These are phyloP conservation scores for Daldinia childiae DNA, from an alignment of 495 filamentous ascomycete genomes.

Conservation along the genomic window DNA sequence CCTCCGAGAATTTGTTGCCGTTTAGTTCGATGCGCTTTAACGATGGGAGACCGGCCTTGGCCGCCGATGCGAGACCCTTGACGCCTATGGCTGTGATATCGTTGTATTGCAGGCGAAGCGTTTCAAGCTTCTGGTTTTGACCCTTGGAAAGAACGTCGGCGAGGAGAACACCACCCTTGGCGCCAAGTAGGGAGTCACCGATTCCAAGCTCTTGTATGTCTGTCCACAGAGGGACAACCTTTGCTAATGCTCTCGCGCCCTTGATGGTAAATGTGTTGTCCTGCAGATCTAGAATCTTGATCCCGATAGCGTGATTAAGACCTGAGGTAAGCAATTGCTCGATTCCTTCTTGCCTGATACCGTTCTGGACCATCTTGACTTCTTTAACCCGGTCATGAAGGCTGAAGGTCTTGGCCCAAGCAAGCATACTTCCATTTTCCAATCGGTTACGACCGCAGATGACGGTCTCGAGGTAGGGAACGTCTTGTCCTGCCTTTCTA, in stretches of 20 bases:
- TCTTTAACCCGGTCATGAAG: constrained; percentile 81
- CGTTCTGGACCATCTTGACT: constrained; percentile 98
- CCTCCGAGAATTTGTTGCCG: constrained; percentile 92
- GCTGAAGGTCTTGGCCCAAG: constrained; percentile 87
- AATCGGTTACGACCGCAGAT: constrained; percentile 95
- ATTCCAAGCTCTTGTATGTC: constrained; percentile 84
- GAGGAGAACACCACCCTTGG: constrained; percentile 79
- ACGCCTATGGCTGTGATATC: constrained; percentile 83
- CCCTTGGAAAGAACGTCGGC: constrained; percentile 76
- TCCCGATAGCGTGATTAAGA: constrained; percentile 68
- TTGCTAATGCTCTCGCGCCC: constrained; percentile 81
- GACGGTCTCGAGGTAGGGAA: constrained; percentile 87
- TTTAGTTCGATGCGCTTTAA: constrained; percentile 90
- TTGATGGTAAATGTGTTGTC: constrained; percentile 94
- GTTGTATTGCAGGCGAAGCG: constrained; percentile 89
- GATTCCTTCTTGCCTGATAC: constrained; percentile 94
- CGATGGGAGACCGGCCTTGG: constrained; percentile 70
- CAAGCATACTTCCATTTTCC: constrained; percentile 94
- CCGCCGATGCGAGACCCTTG: constrained; percentile 71
- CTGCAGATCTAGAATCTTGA: constrained; percentile 87
- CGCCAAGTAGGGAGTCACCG: constrained; percentile 83
- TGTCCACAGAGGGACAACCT: constrained; percentile 76
- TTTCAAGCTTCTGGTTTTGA: constrained; percentile 78
- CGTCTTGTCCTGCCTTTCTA: constrained; percentile 68
- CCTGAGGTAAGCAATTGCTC: constrained; percentile 78